Evolutionary conservation across 192 early-diverging fungal genomes (phyloP).

Genomic region (Gigaspora rosea): DNA sequence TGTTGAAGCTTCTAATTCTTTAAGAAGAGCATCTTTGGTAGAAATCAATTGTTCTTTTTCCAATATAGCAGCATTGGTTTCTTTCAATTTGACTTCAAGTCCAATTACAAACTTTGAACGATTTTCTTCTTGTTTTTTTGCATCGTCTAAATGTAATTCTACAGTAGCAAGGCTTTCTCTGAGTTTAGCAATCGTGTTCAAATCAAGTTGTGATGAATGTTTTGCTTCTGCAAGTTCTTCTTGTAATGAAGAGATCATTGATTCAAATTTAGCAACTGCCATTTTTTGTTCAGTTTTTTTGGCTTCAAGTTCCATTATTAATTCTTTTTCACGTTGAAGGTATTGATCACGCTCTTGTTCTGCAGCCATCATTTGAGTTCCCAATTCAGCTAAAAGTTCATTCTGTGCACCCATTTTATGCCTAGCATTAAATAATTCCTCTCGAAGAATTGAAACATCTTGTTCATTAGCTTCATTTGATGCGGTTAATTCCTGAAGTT

Average conservation of each 20-base stretch:
- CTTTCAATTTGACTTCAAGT: conserved; percentile 2
- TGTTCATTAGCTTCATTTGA: neutral
- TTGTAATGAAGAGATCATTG: neutral
- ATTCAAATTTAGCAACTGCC: conserved; percentile 9
- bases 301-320: neutral
- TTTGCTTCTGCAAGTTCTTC: neutral
- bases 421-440: conserved; percentile 5
- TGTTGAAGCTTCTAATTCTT: neutral
- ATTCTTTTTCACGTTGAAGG: neutral
- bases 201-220: neutral
- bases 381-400: conserved; percentile 20
- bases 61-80: neutral
- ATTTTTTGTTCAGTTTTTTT: conserved; percentile 1
- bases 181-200: neutral
- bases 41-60: conserved; percentile 22
- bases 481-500: neutral
- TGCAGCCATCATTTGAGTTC: neutral
- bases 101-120: neutral
- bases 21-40: neutral
- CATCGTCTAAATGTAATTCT: neutral
- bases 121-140: conserved; percentile 4
- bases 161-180: neutral
- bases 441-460: neutral
- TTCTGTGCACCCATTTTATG: conserved; percentile 14
- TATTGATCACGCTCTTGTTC: conserved; percentile 21